Evolutionary conservation across 192 early-diverging fungal species (phyloP).

Genomic region (Physocladia obscura): DNA sequence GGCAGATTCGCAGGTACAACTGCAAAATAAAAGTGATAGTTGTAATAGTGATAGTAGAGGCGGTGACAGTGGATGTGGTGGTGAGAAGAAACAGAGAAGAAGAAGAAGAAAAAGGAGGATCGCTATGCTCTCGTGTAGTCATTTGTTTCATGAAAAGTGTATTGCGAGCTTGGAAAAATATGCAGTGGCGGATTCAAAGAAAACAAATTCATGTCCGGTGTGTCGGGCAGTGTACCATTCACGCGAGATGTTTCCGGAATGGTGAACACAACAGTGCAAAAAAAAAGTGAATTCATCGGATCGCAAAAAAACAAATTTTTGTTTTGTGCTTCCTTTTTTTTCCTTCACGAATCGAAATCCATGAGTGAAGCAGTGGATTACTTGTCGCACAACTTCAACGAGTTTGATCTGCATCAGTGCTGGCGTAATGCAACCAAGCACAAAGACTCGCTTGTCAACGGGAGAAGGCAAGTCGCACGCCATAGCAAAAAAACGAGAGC

Average conservation of each 20-base stretch:
- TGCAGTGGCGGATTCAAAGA: neutral
- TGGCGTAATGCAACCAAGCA: conserved; percentile 45
- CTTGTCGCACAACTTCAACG: conserved; percentile 41
- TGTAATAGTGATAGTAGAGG: too few relatives aligned
- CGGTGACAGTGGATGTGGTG: neutral
- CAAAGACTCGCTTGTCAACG: conserved; percentile 43
- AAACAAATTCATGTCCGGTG: neutral
- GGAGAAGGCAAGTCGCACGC: conserved; percentile 31
- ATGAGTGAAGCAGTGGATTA: conserved; percentile 52
- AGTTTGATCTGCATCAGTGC: conserved; percentile 48
- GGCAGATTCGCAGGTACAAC: too few relatives aligned
- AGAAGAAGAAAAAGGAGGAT: neutral
- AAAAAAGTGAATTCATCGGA: too few relatives aligned
- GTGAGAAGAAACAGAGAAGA: neutral
- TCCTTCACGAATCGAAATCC: too few relatives aligned
- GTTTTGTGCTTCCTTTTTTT: too few relatives aligned
- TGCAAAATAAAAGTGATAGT: too few relatives aligned
- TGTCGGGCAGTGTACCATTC: neutral
- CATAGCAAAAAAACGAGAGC: too few relatives aligned
- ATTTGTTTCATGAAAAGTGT: conserved; percentile 9
- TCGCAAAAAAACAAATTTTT: too few relatives aligned
- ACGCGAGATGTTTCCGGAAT: too few relatives aligned
- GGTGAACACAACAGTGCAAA: too few relatives aligned
- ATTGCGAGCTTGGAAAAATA: conserved; percentile 19
- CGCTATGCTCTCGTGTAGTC: conserved; percentile 17